Base-by-base conservation (phyloP, 257 asterid genomes). In the Asclepias syriaca region DNA sequence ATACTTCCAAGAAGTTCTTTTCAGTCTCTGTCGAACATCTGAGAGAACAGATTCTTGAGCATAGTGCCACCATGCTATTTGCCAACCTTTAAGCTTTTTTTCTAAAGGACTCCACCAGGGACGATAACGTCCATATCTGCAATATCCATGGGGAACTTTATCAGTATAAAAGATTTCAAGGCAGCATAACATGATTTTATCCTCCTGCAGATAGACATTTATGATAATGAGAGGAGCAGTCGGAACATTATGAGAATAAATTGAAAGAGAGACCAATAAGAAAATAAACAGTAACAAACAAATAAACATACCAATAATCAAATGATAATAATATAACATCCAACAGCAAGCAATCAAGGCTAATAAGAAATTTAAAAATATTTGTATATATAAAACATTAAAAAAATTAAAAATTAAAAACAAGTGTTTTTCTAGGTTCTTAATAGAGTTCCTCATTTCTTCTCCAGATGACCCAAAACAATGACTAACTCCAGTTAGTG, bases 11-110 rank as follows among this genome's bases (percentile, higher is more conserved):
- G 98, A 94, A 65, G 96, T 94, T 81, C 83, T 91, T 80, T 78
- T 89, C 92, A 91, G 74, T 81, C 84, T 88, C 81, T 85, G 85
- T 72, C 79, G 91, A 75, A 94, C 96, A 81, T 94, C 97, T 69
- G 89, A 84, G 73, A 91, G 89, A 83, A 91, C 87, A 80, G 97
- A 86, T 77, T 87, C 82, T 69, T 91, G 96, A 68, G 98, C 97
- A 75, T 94, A 94, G 73, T 83, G 89, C 98, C 98, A 94, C 98
- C 98, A 94, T 45, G 90, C 90, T 75, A 81, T 86, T 79, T 91
- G 90, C 98, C 98, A 94, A 77, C 98, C 98, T 66, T 77, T 74
- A 65, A 79, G 87, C 84, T 84, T 91, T 84, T 83, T 77, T 58
- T 74, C 82, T 82, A 94, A 74, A 76, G 97, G 97, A 85, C 89